Evolutionary conservation across 306 rosid species (phyloP).

Genomic region (Abrus precatorius): DNA sequence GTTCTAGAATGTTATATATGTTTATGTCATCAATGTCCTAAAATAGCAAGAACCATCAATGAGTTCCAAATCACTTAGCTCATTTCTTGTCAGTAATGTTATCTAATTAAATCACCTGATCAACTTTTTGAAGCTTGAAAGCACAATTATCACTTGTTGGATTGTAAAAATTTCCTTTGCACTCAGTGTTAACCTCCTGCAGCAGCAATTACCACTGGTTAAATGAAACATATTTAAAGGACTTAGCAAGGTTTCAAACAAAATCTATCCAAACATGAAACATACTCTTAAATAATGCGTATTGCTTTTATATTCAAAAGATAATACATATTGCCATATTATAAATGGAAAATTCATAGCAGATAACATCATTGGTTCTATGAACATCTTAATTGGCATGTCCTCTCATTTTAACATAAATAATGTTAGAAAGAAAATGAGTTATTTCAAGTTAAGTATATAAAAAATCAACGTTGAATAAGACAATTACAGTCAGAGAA

Average conservation of each 20-base stretch:
- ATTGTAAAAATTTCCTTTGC: conserved; percentile 70
- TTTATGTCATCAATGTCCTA: conserved; percentile 72
- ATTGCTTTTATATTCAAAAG: background rate
- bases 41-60: conserved; percentile 44
- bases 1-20: conserved; percentile 87
- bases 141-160: conserved; percentile 53
- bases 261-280: background rate
- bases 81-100: conserved; percentile 19
- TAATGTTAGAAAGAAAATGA: background rate
- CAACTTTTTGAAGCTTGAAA: conserved; percentile 65
- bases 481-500: conserved; percentile 6
- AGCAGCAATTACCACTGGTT: conserved; percentile 45
- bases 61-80: conserved; percentile 29
- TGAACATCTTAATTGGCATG: conserved; percentile 1
- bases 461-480: conserved; percentile 19
- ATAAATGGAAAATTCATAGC: conserved; percentile 25
- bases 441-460: conserved; percentile 26
- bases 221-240: conserved; percentile 37
- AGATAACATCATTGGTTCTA: background rate
- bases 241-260: conserved; percentile 28
- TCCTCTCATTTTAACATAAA: conserved; percentile 22
- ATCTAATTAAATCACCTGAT: conserved; percentile 61
- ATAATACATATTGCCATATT: conserved; percentile 7
- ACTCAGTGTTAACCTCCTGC: conserved; percentile 65
- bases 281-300: conserved; percentile 9